Base-by-base conservation (phyloP, 352 stramenopile species). In the Phytopythium sindhum region DNA sequence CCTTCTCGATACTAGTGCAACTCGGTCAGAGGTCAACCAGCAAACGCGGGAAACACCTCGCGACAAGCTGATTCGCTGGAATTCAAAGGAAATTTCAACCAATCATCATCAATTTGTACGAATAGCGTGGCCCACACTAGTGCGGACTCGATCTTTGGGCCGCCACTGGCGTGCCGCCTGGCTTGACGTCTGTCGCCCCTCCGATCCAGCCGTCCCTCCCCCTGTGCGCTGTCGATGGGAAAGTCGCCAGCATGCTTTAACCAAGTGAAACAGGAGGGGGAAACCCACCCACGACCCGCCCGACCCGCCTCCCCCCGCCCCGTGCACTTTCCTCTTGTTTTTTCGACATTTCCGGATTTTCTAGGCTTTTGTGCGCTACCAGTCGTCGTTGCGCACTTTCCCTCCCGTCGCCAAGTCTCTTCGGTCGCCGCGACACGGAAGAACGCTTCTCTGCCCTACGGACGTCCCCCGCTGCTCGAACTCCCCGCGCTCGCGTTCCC, bases 301-400 rank as follows among this genome's bases (percentile, higher is more conserved):
- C 31, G 4, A 8, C 31, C 17, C 1, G 14, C 19, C 42, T 19
- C 42, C 42, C 4, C 47, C 26, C 47, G 23, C 42, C 42, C 4
- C 47, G 14, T 26, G 23, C 24, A 23, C 45, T 21, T 52, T 52
- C 57, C 9, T 15, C 44, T 17, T 35, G 14, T 55, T 5, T 65
- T 66, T 66, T 69, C 29, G 26, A 60, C 29, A 72, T 66, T 66
- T 67, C 69, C 66, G 62, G 60, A 62, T 68, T 73, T 72, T 60
- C 4, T 61, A 51, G 23, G 51, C 51, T 57, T 29, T 26, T 5
- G 19, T 11, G 29, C 55, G 37, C 37, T 23, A 47, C 55, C 55
- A 61, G 23, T 51, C 55, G 53, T 47, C 31, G 31, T 6, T n/a
- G 23, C 47, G 29, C 29, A 44, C 29, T 44, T 44, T 42, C 51